phyloP scores from a whole-genome alignment of 2,329 filamentous ascomycete species.

The Aureobasidium mangrovei region DNA sequence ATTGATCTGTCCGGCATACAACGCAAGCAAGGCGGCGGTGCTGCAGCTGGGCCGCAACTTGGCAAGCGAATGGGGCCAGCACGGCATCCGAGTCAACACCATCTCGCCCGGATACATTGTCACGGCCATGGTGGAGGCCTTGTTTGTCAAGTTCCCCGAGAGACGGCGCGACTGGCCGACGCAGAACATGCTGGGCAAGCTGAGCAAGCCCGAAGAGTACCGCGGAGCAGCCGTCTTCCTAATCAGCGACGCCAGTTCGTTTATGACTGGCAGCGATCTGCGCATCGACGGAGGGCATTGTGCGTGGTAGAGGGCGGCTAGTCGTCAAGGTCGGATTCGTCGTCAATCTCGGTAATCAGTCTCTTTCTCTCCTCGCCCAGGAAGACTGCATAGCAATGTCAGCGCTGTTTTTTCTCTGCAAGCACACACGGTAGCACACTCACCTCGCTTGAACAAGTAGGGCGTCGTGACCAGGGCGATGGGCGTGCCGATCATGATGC shows the following conservation, averaged over 20 bases:
- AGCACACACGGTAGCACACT: background rate
- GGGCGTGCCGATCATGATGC: background rate
- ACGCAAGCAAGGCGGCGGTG: constrained; percentile 66
- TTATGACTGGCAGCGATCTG: constrained; percentile 48
- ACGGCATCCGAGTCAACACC: constrained; percentile 72
- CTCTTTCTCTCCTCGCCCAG: constrained; percentile 5
- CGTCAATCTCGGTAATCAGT: background rate
- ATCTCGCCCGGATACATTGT: constrained; percentile 73
- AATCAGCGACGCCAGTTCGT: constrained; percentile 37
- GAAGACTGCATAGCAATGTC: constrained; percentile 4
- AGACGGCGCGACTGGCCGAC: constrained; percentile 59
- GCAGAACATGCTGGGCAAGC: constrained; percentile 68
- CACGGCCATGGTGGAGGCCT: constrained; percentile 71
- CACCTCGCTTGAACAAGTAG: constrained; percentile 9
- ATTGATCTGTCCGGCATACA: constrained; percentile 60
- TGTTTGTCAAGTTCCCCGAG: constrained; percentile 70
- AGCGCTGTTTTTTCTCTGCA: background rate
- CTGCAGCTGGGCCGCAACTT: constrained; percentile 63
- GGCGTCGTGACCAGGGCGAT: background rate
- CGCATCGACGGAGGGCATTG: constrained; percentile 47
- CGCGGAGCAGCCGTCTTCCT: constrained; percentile 32
- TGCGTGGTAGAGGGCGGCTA: constrained; percentile 37
- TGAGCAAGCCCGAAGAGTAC: constrained; percentile 31
- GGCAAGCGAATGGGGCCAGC: constrained; percentile 61
- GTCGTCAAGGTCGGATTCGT: background rate